Percentiles rank a stretch among this genome's conserved stretches.
phyloP scores from a whole-genome alignment of 495 filamentous ascomycete species.

The Melanomma pulvis-pyrius region DNA sequence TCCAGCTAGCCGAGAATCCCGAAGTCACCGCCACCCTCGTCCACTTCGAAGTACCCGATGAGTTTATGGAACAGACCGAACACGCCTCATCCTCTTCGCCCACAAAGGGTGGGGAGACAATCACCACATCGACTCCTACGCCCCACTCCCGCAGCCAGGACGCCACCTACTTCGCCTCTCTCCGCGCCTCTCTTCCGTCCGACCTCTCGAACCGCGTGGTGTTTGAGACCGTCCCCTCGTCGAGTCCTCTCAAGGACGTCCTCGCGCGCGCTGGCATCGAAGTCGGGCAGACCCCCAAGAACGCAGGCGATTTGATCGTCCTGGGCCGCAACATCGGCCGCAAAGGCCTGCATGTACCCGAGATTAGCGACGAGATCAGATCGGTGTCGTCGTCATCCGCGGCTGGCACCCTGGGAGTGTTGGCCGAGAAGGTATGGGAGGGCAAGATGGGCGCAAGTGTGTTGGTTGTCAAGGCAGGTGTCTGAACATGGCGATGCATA shows the following conservation, averaged over 20 bases:
- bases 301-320: slow-evolving; percentile 78
- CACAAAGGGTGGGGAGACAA: slow-evolving; percentile 35
- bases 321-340: slow-evolving; percentile 59
- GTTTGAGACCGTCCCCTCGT: slow-evolving; percentile 49
- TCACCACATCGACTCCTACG: slow-evolving; percentile 40
- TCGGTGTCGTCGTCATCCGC: slow-evolving; percentile 40
- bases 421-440: slow-evolving; percentile 66
- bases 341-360: slow-evolving; percentile 36
- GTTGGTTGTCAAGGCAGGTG: slow-evolving; percentile 71
- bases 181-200: slow-evolving; percentile 64
- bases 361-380: slow-evolving; percentile 28
- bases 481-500: background rate
- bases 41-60: slow-evolving; percentile 51
- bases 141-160: slow-evolving; percentile 50
- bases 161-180: slow-evolving; percentile 60
- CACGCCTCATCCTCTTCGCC: slow-evolving; percentile 33
- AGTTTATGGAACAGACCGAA: slow-evolving; percentile 40
- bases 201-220: slow-evolving; percentile 63
- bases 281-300: slow-evolving; percentile 62
- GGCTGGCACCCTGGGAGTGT: slow-evolving; percentile 64
- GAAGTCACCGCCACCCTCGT: slow-evolving; percentile 75
- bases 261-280: slow-evolving; percentile 57
- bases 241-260: slow-evolving; percentile 43
- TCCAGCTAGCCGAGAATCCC: slow-evolving; percentile 76
- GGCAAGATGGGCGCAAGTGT: slow-evolving; percentile 69